These are phyloP conservation scores for Tympanopsis confertula DNA, from an alignment of 2,329 filamentous ascomycete species.

Conservation along the genomic window DNA sequence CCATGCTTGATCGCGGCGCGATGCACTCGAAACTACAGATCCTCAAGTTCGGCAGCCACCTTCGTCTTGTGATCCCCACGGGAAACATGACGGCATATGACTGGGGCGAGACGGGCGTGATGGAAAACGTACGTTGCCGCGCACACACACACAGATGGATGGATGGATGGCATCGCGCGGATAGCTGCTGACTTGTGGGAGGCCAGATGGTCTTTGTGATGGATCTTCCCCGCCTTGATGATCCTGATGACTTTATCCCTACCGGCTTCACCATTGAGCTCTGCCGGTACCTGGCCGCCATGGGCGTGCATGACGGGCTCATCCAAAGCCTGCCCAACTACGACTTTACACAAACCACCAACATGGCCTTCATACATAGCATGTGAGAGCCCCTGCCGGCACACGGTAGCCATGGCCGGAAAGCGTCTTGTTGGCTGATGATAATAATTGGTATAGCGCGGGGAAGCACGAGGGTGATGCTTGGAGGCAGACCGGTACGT, in stretches of 20 bases:
- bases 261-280: conserved; percentile 61
- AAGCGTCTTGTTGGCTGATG: conserved; percentile 3
- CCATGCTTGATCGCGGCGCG: conserved; percentile 60
- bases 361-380: conserved; percentile 73
- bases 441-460: conserved; percentile 28
- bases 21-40: conserved; percentile 96
- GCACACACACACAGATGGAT: conserved; percentile 2
- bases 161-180: conserved; percentile 3
- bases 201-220: conserved; percentile 72
- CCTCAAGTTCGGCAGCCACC: conserved; percentile 61
- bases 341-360: conserved; percentile 64
- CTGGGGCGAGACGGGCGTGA: conserved; percentile 74
- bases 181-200: background rate
- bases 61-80: conserved; percentile 74
- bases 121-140: conserved; percentile 62
- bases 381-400: conserved; percentile 44
- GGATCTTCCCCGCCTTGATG: conserved; percentile 61
- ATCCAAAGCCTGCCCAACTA: conserved; percentile 62
- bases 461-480: conserved; percentile 37
- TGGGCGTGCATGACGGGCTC: conserved; percentile 52
- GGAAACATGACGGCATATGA: conserved; percentile 79
- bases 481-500: conserved; percentile 28
- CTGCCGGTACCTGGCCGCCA: conserved; percentile 55
- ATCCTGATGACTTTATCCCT: conserved; percentile 14
- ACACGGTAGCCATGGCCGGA: conserved; percentile 3